Evolutionary conservation across 2,329 filamentous ascomycete species (phyloP), one percentile per base, ranked within the genome.

Genomic region (Stagonosporopsis tanaceti): DNA sequence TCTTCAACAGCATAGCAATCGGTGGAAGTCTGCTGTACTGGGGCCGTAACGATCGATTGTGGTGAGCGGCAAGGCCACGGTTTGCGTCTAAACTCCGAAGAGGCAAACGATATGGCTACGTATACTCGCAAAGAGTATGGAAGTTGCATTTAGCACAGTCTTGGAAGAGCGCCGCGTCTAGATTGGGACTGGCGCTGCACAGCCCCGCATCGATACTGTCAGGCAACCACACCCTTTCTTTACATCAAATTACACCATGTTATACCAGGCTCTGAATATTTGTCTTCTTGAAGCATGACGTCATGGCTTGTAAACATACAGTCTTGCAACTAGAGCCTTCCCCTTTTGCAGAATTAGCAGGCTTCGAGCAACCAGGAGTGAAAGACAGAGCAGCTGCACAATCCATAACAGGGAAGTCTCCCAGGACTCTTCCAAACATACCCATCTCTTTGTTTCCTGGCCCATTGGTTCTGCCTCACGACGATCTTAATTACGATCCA

Each of bases 381-480:
- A 40, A 58, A 17, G 60, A 71, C 45, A 64, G 73, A 17, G 51
- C 67, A 24, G 69, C 67, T 42, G 68, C 67, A 42, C 58, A 55
- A 17, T 59, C 27, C 64, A 71, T 20, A 45, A 61, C 60, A 12
- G 56, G 56, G 4, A 53, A 53, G 15, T 28, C 28, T 11, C 34
- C 52, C 6, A 56, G 46, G 38, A 50, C 30, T 1, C 44, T 45
- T 6, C 52, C 22, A 20, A 35, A 39, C 34, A 45, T 44, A 42
- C 38, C 64, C 2, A 66, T 61, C 1, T 65, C 64, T 2, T 44
- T 38, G 0, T 90, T 88, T 59, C 87, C 87, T 0, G 84, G 77
- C 0, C 86, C 87, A 0, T 68, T 90, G 6, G 76, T 88, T 0
- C 74, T 90, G 0, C 87, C 87, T 0, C 79, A 77, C 2, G 87